Percentiles rank a stretch among this genome's conserved stretches.
Evolutionary conservation across 768 basidiomycete species (phyloP).

Genomic region (Trichaptum fuscoviolaceum): DNA sequence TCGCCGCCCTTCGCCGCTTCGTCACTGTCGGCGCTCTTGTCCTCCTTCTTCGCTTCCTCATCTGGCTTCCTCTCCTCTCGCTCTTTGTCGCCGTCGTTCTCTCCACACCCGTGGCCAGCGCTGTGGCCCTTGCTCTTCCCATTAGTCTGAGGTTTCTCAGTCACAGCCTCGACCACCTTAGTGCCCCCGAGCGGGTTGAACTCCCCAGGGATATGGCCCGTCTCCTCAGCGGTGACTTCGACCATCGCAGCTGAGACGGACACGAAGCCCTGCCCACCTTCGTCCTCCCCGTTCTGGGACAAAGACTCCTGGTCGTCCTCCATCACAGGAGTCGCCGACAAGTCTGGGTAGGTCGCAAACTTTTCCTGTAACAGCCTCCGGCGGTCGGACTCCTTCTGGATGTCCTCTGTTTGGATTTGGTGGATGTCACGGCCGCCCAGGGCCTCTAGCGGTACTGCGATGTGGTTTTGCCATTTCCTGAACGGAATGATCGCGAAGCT

Average conservation of each 20-base stretch:
- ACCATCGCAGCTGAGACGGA: not conserved
- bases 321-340: not conserved
- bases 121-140: not conserved
- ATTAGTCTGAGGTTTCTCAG: not conserved
- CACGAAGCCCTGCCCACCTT: not conserved
- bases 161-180: not conserved
- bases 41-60: slow-evolving; percentile 18
- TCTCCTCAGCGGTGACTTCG: not conserved
- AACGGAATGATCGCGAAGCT: not conserved
- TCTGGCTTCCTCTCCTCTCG: slow-evolving; percentile 25
- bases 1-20: slow-evolving; percentile 6
- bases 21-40: slow-evolving; percentile 23
- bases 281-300: not conserved
- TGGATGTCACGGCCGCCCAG: slow-evolving; percentile 2
- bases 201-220: not conserved
- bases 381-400: not conserved
- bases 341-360: not conserved
- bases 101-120: slow-evolving; percentile 12
- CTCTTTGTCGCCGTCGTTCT: slow-evolving; percentile 17
- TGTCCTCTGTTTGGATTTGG: slow-evolving; percentile 1
- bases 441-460: not conserved
- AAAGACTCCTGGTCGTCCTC: not conserved
- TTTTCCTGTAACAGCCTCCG: not conserved
- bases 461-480: slow-evolving; percentile 1
- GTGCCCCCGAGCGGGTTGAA: not conserved